Percentiles rank a stretch among this genome's conserved stretches.
These are phyloP conservation scores for Gloeopeniophorella convolvens DNA, from an alignment of 768 basidiomycete genomes.

Conservation along the genomic window DNA sequence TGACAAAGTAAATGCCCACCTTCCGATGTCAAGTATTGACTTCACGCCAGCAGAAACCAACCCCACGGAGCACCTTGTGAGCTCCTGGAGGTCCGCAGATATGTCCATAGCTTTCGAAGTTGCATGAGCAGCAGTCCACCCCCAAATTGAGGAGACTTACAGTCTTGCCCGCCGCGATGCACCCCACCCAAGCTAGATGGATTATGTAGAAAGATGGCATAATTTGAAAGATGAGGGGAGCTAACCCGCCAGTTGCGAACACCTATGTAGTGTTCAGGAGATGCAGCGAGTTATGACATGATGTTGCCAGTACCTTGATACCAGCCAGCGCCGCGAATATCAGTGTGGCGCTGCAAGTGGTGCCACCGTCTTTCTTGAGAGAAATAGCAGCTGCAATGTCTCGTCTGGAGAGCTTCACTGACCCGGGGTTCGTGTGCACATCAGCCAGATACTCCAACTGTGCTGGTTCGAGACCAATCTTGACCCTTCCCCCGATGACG, in stretches of 20 bases:
- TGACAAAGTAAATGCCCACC: conserved; percentile 34
- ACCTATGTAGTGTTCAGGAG: conserved; percentile 38
- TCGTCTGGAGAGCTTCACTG: conserved; percentile 67
- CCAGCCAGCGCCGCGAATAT: conserved; percentile 75
- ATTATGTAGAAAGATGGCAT: neutral
- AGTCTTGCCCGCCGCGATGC: conserved; percentile 65
- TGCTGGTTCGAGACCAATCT: conserved; percentile 65
- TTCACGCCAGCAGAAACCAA: conserved; percentile 93
- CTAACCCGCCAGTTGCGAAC: conserved; percentile 89
- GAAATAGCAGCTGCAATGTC: conserved; percentile 77
- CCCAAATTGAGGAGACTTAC: conserved; percentile 31
- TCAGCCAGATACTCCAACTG: conserved; percentile 70
- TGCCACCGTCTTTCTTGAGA: conserved; percentile 65
- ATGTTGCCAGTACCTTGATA: conserved; percentile 54
- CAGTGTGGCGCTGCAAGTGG: conserved; percentile 66
- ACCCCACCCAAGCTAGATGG: conserved; percentile 70
- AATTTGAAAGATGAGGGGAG: conserved; percentile 1
- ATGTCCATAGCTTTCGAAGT: conserved; percentile 74
- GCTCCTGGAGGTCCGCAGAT: conserved; percentile 88
- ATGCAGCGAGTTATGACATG: conserved; percentile 13
- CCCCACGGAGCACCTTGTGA: conserved; percentile 84
- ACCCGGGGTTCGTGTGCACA: conserved; percentile 32
- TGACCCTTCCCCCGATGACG: conserved; percentile 73
- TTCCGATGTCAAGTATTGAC: conserved; percentile 89
- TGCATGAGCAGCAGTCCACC: neutral